Evolutionary conservation across 495 filamentous ascomycete genomes (phyloP), one percentile per base, ranked within the genome.

Genomic region (Penicillium desertorum): DNA sequence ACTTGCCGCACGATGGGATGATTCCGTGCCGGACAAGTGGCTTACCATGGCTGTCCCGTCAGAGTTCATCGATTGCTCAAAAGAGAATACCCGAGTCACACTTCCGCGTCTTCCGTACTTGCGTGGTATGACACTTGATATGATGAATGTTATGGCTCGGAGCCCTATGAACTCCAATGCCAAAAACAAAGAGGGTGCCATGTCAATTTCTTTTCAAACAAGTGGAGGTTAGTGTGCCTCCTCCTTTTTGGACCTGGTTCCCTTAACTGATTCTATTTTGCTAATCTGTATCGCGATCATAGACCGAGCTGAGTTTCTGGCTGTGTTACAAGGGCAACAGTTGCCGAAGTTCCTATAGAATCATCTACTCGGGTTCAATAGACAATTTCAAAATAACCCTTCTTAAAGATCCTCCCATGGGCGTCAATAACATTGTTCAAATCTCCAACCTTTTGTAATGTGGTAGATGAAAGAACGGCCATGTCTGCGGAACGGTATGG

Each of bases 251-350:
- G n/a, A 44, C 36, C 16, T 12, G 19, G 19, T 44, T 36, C 22
- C 23, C 16, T 19, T 54, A 41, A n/a, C 25, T 17, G 22, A 17
- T 39, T 9, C 16, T n/a, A 27, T 46, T 44, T n/a, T 51, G 51
- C 53, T 27, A 42, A 29, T 42, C 1, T 20, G n/a, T 46, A 52
- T 81, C 80, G 4, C 85, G 88, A 51, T 87, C n/a, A 32, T 25
- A 68, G 69, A 73, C 49, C 54, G 63, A 50, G 59, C 68, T 25
- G 66, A 66, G 9, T 72, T 74, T 39, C 51, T 65, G 4, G 58
- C 60, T 3, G 62, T 62, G 23, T 39, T 71, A 12, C 46, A 48
- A 43, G 60, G 60, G 32, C 47, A 53, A 36, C 36, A 22, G 1
- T 50, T 50, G 23, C 45, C 54, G 11, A 50, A 48, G 27, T 57